Percentiles rank a stretch among this genome's conserved stretches.
phyloP scores from a whole-genome alignment of 345 rosid genomes.

The Dipteronia dyeriana region DNA sequence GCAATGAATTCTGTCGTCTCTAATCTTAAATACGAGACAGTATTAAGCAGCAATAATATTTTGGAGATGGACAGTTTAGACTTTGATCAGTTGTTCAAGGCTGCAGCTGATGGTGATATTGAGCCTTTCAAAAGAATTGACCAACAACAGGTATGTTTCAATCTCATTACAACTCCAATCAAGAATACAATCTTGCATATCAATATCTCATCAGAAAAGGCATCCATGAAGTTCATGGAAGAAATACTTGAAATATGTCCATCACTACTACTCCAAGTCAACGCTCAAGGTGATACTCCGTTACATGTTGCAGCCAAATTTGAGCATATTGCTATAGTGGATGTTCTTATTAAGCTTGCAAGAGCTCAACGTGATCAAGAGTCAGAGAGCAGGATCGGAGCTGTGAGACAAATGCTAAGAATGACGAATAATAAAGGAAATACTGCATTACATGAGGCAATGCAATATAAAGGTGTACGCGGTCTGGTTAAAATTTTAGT shows the following conservation, averaged over 20 bases:
- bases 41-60: too few relatives aligned
- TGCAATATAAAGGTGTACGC: background rate
- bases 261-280: background rate
- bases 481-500: background rate
- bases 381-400: background rate
- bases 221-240: background rate
- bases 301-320: background rate
- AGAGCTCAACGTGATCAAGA: background rate
- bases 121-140: too few relatives aligned
- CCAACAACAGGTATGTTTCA: too few relatives aligned
- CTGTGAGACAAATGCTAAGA: background rate
- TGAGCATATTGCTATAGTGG: background rate
- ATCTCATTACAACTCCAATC: background rate
- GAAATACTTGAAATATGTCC: background rate
- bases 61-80: too few relatives aligned
- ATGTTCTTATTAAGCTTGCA: background rate
- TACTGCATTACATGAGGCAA: background rate
- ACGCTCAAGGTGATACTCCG: background rate
- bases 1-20: too few relatives aligned
- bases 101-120: background rate
- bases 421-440: background rate
- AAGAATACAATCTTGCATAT: background rate
- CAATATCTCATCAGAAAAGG: background rate
- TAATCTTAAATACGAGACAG: background rate
- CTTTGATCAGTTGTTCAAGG: background rate